Evolutionary conservation across 2,329 filamentous ascomycete genomes (phyloP).

Genomic region (Mycosphaerella arachidis): DNA sequence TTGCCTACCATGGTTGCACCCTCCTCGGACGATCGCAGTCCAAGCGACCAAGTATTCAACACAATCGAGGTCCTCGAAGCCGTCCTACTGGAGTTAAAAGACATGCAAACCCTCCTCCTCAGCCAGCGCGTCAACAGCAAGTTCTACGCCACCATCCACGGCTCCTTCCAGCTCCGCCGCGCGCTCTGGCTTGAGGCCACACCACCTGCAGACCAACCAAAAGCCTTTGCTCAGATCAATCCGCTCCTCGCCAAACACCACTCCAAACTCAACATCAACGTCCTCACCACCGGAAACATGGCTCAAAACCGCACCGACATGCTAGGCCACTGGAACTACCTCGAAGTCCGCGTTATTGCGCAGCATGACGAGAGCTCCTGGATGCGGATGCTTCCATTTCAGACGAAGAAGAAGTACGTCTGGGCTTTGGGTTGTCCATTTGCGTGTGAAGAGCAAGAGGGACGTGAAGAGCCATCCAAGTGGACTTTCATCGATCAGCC

Average conservation of each 20-base stretch:
- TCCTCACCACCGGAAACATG: background rate
- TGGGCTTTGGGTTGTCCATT: background rate
- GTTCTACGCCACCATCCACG: background rate
- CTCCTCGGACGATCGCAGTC: background rate
- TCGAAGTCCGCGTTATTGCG: background rate
- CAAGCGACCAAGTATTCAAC: background rate
- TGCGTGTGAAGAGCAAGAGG: background rate
- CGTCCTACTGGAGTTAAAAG: background rate
- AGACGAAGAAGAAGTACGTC: background rate
- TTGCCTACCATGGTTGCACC: background rate
- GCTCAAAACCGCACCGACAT: background rate
- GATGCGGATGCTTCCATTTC: background rate
- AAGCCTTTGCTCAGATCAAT: background rate
- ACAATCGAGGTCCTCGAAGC: background rate
- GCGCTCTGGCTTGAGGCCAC: background rate
- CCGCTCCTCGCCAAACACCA: background rate
- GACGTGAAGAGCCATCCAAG: background rate
- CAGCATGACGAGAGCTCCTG: background rate
- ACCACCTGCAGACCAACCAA: background rate
- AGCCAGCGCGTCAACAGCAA: background rate
- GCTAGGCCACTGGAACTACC: background rate
- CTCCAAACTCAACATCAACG: background rate
- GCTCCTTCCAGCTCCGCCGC: background rate
- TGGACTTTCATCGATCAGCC: background rate
- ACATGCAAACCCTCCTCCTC: background rate